Conservation (phyloP, 805 yeast species). For the Allodekkera sacchari region DNA sequence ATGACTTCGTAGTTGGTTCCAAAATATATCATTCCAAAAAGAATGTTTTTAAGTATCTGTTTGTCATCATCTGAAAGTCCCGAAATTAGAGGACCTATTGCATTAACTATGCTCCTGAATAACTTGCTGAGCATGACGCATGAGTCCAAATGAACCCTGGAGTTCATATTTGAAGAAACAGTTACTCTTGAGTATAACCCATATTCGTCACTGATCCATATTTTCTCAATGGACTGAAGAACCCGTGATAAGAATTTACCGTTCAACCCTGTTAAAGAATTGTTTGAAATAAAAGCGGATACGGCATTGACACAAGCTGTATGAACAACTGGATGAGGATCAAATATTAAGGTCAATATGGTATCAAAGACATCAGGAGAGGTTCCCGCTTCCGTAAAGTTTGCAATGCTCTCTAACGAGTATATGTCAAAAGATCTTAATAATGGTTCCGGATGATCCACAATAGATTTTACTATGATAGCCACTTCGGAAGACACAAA, state of each 20-base stretch:
- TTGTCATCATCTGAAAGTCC: constrained; percentile 24
- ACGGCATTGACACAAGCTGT: constrained; percentile 61
- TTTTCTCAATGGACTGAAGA: constrained; percentile 29
- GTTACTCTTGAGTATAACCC: constrained; percentile 36
- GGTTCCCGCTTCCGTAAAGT: constrained; percentile 21
- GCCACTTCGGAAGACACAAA: constrained; percentile 34
- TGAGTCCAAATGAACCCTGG: constrained; percentile 33
- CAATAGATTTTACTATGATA: constrained; percentile 54
- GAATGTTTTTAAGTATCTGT: constrained; percentile 27
- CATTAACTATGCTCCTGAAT: constrained; percentile 36
- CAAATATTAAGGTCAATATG: constrained; percentile 50
- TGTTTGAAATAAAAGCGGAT: constrained; percentile 46
- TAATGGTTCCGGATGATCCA: constrained; percentile 55
- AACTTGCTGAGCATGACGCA: constrained; percentile 34
- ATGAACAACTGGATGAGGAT: constrained; percentile 83
- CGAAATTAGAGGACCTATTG: constrained; percentile 49
- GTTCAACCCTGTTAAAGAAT: constrained; percentile 25
- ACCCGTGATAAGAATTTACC: constrained; percentile 33
- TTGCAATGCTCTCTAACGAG: constrained; percentile 28
- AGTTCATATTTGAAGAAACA: constrained; percentile 41
- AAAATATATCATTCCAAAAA: constrained; percentile 29
- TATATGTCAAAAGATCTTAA: constrained; percentile 52
- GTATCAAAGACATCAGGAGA: constrained; percentile 46
- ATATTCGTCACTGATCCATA: constrained; percentile 40
- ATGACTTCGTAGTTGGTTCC: constrained; percentile 26